A percentile compares a stretch with the other conserved stretches of the same genome.
phyloP scores from a whole-genome alignment of 768 basidiomycete genomes.

The Rhodosporidiobolus odoratus region DNA sequence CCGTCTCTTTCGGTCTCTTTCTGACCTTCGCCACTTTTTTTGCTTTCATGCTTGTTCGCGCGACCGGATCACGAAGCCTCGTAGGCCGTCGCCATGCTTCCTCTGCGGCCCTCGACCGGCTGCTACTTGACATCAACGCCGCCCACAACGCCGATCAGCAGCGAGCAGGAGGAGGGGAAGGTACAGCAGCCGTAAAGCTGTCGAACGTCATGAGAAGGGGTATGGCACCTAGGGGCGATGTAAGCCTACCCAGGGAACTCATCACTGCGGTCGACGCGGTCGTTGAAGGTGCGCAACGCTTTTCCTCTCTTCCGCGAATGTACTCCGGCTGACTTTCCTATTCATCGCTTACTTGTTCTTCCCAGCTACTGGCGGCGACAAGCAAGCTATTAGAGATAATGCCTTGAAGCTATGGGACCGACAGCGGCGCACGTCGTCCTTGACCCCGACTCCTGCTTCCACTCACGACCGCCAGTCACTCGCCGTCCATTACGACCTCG shows the following conservation, averaged over 20 bases:
- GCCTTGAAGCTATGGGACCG: conserved; percentile 63
- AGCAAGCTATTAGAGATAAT: conserved; percentile 60
- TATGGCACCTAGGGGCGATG: conserved; percentile 63
- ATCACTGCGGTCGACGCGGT: conserved; percentile 67
- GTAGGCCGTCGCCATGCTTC: neutral
- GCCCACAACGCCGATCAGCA: conserved; percentile 19
- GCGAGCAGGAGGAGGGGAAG: neutral
- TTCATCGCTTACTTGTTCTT: no score
- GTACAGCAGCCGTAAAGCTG: conserved; percentile 46
- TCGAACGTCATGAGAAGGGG: conserved; percentile 80
- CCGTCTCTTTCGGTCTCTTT: neutral
- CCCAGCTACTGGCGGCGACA: conserved; percentile 34
- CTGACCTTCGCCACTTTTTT: neutral
- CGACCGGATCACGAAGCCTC: neutral
- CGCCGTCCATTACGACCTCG: conserved; percentile 48
- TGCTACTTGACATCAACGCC: conserved; percentile 33
- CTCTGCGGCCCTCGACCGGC: conserved; percentile 15
- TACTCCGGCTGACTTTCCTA: neutral
- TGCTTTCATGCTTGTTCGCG: conserved; percentile 16
- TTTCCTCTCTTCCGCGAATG: no score
- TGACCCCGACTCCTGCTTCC: conserved; percentile 54
- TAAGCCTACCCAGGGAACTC: conserved; percentile 68
- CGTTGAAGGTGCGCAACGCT: conserved; percentile 24
- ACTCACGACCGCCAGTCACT: conserved; percentile 64
- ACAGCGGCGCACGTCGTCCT: conserved; percentile 49